Percentiles rank a stretch among this genome's conserved stretches.
phyloP scores from a whole-genome alignment of 805 yeast species.

The Pichia occidentalis region DNA sequence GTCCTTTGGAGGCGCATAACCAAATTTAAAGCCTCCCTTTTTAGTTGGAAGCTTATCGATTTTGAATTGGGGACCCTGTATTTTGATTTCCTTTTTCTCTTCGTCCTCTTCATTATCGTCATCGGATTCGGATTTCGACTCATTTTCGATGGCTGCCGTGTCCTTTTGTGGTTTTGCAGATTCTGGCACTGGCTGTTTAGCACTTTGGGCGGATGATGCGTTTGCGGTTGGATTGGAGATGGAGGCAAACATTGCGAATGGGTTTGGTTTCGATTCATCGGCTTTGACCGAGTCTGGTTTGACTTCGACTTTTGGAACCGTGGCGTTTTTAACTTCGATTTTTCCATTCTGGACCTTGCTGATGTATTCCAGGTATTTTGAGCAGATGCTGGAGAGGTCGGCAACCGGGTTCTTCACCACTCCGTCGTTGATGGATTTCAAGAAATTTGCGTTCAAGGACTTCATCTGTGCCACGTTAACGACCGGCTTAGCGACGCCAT shows the following conservation, averaged over 20 bases:
- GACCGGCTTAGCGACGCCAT: background rate
- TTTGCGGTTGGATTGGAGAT: slow-evolving; percentile 2
- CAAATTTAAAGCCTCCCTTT: slow-evolving; percentile 44
- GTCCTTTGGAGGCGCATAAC: slow-evolving; percentile 29
- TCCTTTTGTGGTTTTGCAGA: background rate
- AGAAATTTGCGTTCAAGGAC: slow-evolving; percentile 61
- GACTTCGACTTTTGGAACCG: slow-evolving; percentile 22
- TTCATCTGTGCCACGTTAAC: slow-evolving; percentile 44
- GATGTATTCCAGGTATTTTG: slow-evolving; percentile 53
- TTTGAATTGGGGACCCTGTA: slow-evolving; percentile 66
- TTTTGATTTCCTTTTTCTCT: slow-evolving; percentile 42
- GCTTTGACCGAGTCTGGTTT: slow-evolving; percentile 11
- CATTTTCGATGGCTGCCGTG: background rate
- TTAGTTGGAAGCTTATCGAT: slow-evolving; percentile 41
- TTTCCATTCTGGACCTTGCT: slow-evolving; percentile 30
- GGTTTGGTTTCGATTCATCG: slow-evolving; percentile 13
- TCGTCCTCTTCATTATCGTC: slow-evolving; percentile 34
- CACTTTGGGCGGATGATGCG: slow-evolving; percentile 2
- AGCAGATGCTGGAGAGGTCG: slow-evolving; percentile 47
- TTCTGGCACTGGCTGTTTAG: no score
- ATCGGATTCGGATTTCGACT: slow-evolving; percentile 15
- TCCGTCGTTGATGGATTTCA: slow-evolving; percentile 39
- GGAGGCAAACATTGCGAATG: slow-evolving; percentile 12
- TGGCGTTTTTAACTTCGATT: slow-evolving; percentile 22
- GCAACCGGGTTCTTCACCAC: slow-evolving; percentile 42